Conservation (phyloP, 1,139 yeast genomes). For the Suhomyces atakaporum region DNA sequence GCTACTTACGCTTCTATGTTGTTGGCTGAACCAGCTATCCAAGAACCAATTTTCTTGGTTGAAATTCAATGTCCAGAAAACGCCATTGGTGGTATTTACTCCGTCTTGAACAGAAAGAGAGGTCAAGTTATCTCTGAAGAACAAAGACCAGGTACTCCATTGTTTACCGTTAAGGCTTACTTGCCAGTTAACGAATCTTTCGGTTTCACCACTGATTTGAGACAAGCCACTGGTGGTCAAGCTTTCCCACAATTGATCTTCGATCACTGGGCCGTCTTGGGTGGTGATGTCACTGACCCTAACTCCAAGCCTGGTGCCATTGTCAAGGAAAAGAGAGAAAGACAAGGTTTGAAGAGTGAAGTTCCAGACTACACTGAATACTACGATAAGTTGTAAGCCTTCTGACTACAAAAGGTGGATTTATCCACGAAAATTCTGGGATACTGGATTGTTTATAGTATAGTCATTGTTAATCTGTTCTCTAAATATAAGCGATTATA, state of each 20-base stretch:
- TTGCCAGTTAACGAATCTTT: constrained; percentile 99
- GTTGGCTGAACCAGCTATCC: constrained; percentile 98
- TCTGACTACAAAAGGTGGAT: constrained; percentile 4
- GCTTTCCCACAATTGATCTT: constrained; percentile 99
- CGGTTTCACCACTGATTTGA: constrained; percentile 99
- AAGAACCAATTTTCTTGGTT: constrained; percentile 98
- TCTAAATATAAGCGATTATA: constrained; percentile 9
- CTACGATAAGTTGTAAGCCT: constrained; percentile 93
- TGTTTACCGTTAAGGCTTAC: constrained; percentile 98
- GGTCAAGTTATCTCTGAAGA: constrained; percentile 99
- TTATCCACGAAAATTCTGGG: constrained; percentile 2
- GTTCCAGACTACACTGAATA: constrained; percentile 99
- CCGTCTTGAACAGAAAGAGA: constrained; percentile 99
- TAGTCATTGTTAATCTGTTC: constrained; percentile 13
- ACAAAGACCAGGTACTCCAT: constrained; percentile 99
- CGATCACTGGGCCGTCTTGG: constrained; percentile 94
- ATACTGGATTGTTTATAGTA: constrained; percentile 13
- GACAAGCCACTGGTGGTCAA: constrained; percentile 99
- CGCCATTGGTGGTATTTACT: constrained; percentile 99
- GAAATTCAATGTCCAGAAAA: constrained; percentile 99
- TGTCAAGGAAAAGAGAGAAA: constrained; percentile 87
- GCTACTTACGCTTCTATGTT: constrained; percentile 97
- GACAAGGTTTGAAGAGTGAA: constrained; percentile 95
- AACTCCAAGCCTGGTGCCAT: constrained; percentile 93
- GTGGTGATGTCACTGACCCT: constrained; percentile 93